These are phyloP conservation scores for Nothopassalora personata DNA, from an alignment of 2,329 filamentous ascomycete genomes.

Conservation along the genomic window DNA sequence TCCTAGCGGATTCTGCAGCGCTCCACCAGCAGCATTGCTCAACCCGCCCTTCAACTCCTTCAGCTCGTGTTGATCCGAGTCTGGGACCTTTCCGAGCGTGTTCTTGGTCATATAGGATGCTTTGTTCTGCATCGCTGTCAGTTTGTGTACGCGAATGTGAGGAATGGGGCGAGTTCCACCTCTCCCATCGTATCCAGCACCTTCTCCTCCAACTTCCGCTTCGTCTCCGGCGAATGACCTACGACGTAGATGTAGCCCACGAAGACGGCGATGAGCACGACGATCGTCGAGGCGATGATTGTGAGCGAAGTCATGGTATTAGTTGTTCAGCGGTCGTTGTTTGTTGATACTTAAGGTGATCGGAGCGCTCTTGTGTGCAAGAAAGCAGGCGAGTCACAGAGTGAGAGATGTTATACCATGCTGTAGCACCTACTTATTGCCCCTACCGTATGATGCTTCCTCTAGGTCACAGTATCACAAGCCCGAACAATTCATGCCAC, in stretches of 20 bases:
- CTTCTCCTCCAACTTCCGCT: slow-evolving; percentile 43
- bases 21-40: slow-evolving; percentile 30
- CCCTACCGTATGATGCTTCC: neutral
- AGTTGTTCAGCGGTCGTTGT: neutral
- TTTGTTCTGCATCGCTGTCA: slow-evolving; percentile 35
- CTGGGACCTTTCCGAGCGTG: slow-evolving; percentile 27
- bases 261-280: slow-evolving; percentile 34
- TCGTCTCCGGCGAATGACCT: slow-evolving; percentile 44
- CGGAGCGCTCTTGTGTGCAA: too few species aligned
- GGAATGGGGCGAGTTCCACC: slow-evolving; percentile 2
- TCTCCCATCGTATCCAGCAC: slow-evolving; percentile 50
- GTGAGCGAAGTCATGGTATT: slow-evolving; percentile 24
- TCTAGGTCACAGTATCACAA: neutral
- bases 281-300: slow-evolving; percentile 24
- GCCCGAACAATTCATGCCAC: neutral
- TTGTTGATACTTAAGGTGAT: neutral
- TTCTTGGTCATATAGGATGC: slow-evolving; percentile 32
- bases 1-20: slow-evolving; percentile 35
- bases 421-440: too few species aligned
- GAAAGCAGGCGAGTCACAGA: too few species aligned
- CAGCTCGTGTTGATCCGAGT: slow-evolving; percentile 32
- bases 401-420: neutral
- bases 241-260: slow-evolving; percentile 43
- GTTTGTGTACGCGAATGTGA: neutral
- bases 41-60: slow-evolving; percentile 32